Conservation (phyloP, 805 yeast species). For the Candida tammaniensis region DNA sequence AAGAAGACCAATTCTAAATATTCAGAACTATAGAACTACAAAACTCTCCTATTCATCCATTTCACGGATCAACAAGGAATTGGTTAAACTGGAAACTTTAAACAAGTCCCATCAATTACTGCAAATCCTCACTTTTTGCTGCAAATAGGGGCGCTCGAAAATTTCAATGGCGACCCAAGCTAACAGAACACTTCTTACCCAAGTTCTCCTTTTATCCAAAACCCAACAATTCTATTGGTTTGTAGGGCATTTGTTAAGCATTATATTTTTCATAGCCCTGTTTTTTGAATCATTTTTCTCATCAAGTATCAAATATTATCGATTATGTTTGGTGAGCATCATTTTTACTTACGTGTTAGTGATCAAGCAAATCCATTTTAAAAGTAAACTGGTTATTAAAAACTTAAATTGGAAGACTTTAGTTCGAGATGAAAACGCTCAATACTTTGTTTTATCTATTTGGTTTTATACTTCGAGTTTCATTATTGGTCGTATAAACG, state of each 20-base stretch:
- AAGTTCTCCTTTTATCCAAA: conserved; percentile 11
- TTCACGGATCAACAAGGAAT: too few species aligned
- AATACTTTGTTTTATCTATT: conserved; percentile 33
- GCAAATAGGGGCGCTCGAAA: too few species aligned
- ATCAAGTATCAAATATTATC: conserved; percentile 24
- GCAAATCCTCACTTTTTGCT: too few species aligned
- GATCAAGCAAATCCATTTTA: conserved; percentile 54
- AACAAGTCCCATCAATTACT: too few species aligned
- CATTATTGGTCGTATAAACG: conserved; percentile 33
- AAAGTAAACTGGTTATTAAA: conserved; percentile 9
- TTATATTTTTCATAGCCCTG: conserved; percentile 39
- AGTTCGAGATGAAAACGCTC: conserved; percentile 40
- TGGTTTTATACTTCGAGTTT: conserved; percentile 28
- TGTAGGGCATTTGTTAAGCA: conserved; percentile 54
- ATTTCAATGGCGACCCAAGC: too few species aligned
- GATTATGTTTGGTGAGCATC: conserved; percentile 45
- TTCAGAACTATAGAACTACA: too few species aligned
- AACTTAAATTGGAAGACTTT: conserved; percentile 8
- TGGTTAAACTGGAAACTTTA: too few species aligned
- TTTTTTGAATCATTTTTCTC: conserved; percentile 42
- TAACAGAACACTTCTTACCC: background rate
- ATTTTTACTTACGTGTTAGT: conserved; percentile 63
- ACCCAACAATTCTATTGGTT: conserved; percentile 73
- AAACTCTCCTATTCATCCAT: too few species aligned
- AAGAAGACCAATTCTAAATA: too few species aligned